Evolutionary conservation across 2,329 filamentous ascomycete species (phyloP).

Genomic region (Alternaria arbusti): DNA sequence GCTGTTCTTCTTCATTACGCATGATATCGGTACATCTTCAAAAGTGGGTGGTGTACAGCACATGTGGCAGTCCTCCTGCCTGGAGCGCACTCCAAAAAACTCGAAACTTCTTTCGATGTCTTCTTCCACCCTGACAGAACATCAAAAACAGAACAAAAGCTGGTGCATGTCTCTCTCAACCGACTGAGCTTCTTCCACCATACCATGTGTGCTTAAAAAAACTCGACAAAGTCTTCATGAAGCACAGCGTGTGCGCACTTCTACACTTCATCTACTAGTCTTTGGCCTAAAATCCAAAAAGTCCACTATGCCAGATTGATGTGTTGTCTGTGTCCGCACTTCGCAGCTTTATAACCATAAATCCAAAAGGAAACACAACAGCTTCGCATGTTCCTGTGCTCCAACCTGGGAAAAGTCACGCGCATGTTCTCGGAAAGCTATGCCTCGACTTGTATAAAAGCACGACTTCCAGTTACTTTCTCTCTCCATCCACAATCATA

Average conservation of each 20-base stretch:
- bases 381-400: no score
- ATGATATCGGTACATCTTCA: not conserved
- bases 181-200: not conserved
- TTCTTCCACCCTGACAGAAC: not conserved
- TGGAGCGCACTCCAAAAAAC: not conserved
- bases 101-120: not conserved
- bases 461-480: fast-evolving
- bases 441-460: not conserved
- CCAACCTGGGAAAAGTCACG: no score
- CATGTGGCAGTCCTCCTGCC: not conserved
- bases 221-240: not conserved
- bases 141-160: no score
- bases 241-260: not conserved
- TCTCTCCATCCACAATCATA: not conserved
- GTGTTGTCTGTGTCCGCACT: not conserved
- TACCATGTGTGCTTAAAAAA: not conserved
- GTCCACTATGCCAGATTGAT: fast-evolving
- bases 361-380: no score
- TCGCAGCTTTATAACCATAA: not conserved
- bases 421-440: no score
- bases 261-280: not conserved
- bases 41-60: not conserved
- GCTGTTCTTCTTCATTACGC: not conserved
- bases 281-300: not conserved
- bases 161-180: no score